Evolutionary conservation across 2,329 filamentous ascomycete genomes (phyloP), one percentile per base, ranked within the genome.

Genomic region (Pseudovirgaria hyperparasitica): DNA sequence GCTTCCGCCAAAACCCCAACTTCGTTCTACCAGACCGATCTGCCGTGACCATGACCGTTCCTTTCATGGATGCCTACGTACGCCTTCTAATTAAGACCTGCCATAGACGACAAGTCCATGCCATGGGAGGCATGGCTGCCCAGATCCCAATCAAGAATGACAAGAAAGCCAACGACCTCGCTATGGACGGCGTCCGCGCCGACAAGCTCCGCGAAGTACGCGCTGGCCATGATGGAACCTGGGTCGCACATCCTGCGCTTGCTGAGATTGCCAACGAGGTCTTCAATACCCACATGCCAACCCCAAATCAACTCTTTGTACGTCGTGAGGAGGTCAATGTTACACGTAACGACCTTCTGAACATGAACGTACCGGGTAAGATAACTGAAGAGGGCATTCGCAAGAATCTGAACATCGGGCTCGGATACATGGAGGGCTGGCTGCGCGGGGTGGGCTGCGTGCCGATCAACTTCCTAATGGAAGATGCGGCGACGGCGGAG

Each of bases 401-500:
- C 50, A 93, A 94, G 76, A 98, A 96, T 65, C 67, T 98, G 39
- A 87, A 85, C 62, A 96, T 98, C 40, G 90, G 87, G 20, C 72
- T 98, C 5, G 80, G 81, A 27, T 98, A 98, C 62, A 98, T 96
- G 87, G 90, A 98, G 62, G 90, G 84, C 35, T 98, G 90, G 90
- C 67, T 96, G 34, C 79, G 86, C 36, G 90, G 87, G 18, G 71
- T 96, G 13, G 90, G 90, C 31, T 98, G 90, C 46, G 86, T 96
- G 28, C 90, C 90, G 25, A 94, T 96, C 62, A 94, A 96, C 67
- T 92, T 79, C 55, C 68, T 96, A 30, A 96, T 96, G 87, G 90
- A 98, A 63, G 90, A 96, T 44, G 90, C 90, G 11, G 90, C 90
- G 14, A 98, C 90, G 1, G 90, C 90, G 26, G 90, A 98, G 57